Percentiles rank a stretch among this genome's conserved stretches.
These are phyloP conservation scores for Pichia sp. DNA, from an alignment of 1,139 yeast genomes.

Conservation along the genomic window DNA sequence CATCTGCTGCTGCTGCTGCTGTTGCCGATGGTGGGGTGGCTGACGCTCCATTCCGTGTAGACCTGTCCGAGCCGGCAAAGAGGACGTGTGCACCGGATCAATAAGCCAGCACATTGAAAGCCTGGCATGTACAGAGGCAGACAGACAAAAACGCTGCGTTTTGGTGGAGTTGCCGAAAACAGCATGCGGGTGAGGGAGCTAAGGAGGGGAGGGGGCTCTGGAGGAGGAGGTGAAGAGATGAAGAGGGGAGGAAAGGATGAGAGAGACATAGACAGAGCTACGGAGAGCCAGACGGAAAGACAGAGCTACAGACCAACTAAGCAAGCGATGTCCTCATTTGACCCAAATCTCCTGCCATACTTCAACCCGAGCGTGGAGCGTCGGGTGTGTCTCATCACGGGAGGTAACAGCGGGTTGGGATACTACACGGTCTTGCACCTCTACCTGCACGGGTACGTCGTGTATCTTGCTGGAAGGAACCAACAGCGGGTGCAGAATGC, in stretches of 20 bases:
- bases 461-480: conserved; percentile 71
- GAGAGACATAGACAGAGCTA: not conserved
- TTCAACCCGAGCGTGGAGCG: conserved; percentile 36
- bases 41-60: too few species aligned
- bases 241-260: not conserved
- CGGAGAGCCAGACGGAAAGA: not conserved
- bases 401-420: conserved; percentile 80
- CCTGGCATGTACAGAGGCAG: too few species aligned
- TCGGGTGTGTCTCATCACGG: conserved; percentile 67
- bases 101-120: too few species aligned
- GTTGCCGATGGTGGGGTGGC: too few species aligned
- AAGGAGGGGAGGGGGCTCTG: not conserved
- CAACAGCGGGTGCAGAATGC: conserved; percentile 52
- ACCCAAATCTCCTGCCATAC: conserved; percentile 19
- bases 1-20: not conserved
- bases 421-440: conserved; percentile 71
- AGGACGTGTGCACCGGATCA: too few species aligned
- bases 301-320: not conserved
- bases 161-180: not conserved
- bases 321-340: conserved; percentile 12
- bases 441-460: conserved; percentile 70
- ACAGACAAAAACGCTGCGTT: not conserved
- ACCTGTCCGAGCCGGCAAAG: too few species aligned
- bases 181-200: not conserved
- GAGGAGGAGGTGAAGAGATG: not conserved